Percentiles rank a stretch among this genome's conserved stretches.
These are phyloP conservation scores for Achaetomium macrosporum DNA, from an alignment of 2,329 filamentous ascomycete genomes.

Conservation along the genomic window DNA sequence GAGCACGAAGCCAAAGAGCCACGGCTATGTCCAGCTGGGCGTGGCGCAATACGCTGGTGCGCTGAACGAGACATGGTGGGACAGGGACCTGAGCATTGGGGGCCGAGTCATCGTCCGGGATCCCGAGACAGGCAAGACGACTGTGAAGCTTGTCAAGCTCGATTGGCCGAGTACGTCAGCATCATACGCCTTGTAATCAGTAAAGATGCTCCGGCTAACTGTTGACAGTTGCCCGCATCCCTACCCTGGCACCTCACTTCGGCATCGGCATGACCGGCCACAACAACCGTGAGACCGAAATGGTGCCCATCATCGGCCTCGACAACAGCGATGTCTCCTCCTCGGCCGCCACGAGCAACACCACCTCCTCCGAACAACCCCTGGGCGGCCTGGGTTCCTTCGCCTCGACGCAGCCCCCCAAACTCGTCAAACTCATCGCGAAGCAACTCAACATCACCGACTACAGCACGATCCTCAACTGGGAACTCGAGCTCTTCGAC, in stretches of 20 bases:
- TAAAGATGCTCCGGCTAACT: background rate
- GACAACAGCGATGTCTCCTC: conserved; percentile 59
- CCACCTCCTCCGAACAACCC: conserved; percentile 34
- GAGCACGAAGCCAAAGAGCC: conserved; percentile 74
- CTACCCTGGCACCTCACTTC: conserved; percentile 91
- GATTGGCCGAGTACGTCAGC: conserved; percentile 67
- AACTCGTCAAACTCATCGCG: conserved; percentile 77
- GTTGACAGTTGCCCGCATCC: conserved; percentile 66
- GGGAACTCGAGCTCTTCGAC: conserved; percentile 96
- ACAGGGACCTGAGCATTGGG: conserved; percentile 85
- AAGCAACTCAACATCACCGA: conserved; percentile 68
- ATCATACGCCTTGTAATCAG: background rate
- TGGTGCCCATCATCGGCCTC: conserved; percentile 88
- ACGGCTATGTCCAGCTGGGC: conserved; percentile 82
- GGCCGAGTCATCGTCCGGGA: conserved; percentile 83
- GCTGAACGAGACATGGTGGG: conserved; percentile 91
- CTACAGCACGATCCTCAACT: conserved; percentile 75
- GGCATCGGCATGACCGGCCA: conserved; percentile 64
- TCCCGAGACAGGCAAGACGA: conserved; percentile 64
- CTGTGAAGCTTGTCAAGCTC: conserved; percentile 77
- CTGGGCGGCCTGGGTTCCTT: conserved; percentile 68
- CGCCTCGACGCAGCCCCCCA: conserved; percentile 73
- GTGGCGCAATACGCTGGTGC: conserved; percentile 90
- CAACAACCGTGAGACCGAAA: conserved; percentile 83
- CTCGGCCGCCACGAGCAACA: conserved; percentile 24